phyloP scores from a whole-genome alignment of 805 yeast species.

The Kodamaea nitidulidarum region DNA sequence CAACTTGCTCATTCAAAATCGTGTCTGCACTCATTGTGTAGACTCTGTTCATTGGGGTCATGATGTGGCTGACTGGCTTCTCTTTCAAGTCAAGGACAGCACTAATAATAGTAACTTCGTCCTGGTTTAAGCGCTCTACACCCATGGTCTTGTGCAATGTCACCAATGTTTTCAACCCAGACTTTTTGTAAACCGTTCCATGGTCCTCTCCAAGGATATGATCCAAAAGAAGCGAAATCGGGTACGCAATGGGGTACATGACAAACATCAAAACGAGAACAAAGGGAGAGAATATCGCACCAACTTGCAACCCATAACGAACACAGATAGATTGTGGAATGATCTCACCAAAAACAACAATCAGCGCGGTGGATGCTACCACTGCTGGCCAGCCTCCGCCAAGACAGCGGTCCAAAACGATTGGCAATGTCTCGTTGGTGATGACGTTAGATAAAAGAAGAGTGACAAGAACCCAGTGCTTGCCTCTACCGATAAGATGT shows the following conservation, averaged over 20 bases:
- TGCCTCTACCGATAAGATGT: conserved; percentile 69
- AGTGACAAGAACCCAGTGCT: conserved; percentile 95
- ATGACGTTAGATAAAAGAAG: conserved; percentile 80
- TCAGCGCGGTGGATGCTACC: conserved; percentile 84
- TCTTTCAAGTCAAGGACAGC: conserved; percentile 94
- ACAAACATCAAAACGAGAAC: conserved; percentile 79
- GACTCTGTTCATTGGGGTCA: conserved; percentile 92
- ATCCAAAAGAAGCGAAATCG: conserved; percentile 79
- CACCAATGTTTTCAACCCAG: conserved; percentile 89
- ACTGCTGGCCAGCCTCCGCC: conserved; percentile 99
- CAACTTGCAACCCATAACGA: conserved; percentile 86
- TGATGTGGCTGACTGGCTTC: conserved; percentile 77
- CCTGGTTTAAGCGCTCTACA: conserved; percentile 85
- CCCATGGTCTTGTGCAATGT: conserved; percentile 94
- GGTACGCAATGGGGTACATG: conserved; percentile 91
- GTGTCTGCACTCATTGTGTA: conserved; percentile 84
- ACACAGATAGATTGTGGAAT: conserved; percentile 94
- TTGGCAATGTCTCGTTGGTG: conserved; percentile 92
- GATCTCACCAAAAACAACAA: conserved; percentile 93
- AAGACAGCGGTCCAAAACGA: conserved; percentile 83
- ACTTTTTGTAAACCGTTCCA: conserved; percentile 89
- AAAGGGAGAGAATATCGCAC: conserved; percentile 86
- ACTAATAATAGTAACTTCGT: conserved; percentile 92
- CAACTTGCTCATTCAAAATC: conserved; percentile 75
- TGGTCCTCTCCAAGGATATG: conserved; percentile 88